Base-by-base conservation (phyloP, 164 flowering plant species). In the Berberis thunbergii region DNA sequence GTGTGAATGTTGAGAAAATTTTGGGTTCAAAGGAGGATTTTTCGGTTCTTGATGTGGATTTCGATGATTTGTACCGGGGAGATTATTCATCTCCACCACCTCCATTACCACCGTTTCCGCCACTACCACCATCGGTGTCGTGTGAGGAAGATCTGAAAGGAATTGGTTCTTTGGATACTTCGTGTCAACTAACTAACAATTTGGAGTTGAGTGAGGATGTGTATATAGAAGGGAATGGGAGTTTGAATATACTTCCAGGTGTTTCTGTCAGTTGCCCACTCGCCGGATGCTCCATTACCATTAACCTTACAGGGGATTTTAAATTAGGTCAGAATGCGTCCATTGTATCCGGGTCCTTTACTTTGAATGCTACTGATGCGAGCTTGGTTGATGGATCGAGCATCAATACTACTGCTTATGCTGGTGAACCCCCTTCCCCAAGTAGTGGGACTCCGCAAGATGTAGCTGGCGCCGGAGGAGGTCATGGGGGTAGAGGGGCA, bases 401-500 rank as follows among this genome's bases (percentile, higher is more conserved):
- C 43, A 65, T 89, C 13, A 89, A 89, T 60, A 76, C 74, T 6
- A 92, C 91, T 2, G 96, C 70, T 1, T 64, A 81, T 57, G 98
- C 76, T 6, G 98, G 96, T 2, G 59, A 50, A 3, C 88, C 93
- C 1, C 96, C 96, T 11, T 65, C 70, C 6, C 87, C 81, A 76
- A 79, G 89, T 2, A 83, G 86, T 60, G 98, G 98, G n/a, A 79
- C 88, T 1, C 96, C 98, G 0, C 56, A 54, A 2, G 96, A 86
- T 4, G 54, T 72, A 53, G 77, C 81, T 43, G 98, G 96, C 0
- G 85, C 83, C 0, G 98, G 98, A 4, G 98, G 96, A 3, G 98
- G 98, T 26, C 85, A 92, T 68, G 96, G 98, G 3, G 98, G 98
- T n/a, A 76, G 96, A 64, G 96, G 98, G 1, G 98, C 98, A 0